A percentile compares a stretch with the other conserved stretches of the same genome.
These are phyloP conservation scores for Rugosomyces carneus DNA, from an alignment of 1,284 basidiomycete genomes.

Conservation along the genomic window DNA sequence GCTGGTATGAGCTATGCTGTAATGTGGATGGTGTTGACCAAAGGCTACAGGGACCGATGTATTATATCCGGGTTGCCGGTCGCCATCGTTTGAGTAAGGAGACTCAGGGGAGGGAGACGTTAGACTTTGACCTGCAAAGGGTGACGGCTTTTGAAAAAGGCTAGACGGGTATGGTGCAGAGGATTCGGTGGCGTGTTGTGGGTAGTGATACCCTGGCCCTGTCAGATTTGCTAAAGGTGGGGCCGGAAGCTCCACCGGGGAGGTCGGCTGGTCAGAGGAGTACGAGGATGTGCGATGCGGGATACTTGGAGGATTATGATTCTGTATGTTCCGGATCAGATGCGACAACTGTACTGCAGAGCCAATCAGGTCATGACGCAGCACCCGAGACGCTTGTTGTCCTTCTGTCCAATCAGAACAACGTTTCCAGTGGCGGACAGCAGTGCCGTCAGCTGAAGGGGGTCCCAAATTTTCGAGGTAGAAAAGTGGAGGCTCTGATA, in stretches of 20 bases:
- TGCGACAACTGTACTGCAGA: slow-evolving; percentile 56
- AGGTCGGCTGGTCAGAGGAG: slow-evolving; percentile 16
- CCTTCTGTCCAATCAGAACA: slow-evolving; percentile 76
- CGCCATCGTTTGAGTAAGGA: slow-evolving; percentile 11
- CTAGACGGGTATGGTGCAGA: slow-evolving; percentile 9
- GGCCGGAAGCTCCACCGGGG: slow-evolving; percentile 35
- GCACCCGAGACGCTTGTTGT: slow-evolving; percentile 57
- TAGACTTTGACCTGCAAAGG: slow-evolving; percentile 9
- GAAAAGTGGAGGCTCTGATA: slow-evolving; percentile 62
- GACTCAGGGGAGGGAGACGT: slow-evolving; percentile 11
- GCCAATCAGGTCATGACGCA: slow-evolving; percentile 64
- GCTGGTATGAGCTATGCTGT: slow-evolving; percentile 2
- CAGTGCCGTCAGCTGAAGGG: slow-evolving; percentile 25
- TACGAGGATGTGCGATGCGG: slow-evolving; percentile 21
- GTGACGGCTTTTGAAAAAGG: slow-evolving; percentile 13
- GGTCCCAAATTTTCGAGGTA: slow-evolving; percentile 47
- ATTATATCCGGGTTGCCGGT: slow-evolving; percentile 13
- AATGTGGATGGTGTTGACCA: slow-evolving; percentile 11
- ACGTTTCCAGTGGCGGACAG: slow-evolving; percentile 50
- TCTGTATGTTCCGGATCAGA: slow-evolving; percentile 46
- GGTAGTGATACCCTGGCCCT: slow-evolving; percentile 16
- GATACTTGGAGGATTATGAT: slow-evolving; percentile 18
- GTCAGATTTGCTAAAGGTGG: slow-evolving; percentile 28
- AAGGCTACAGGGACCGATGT: slow-evolving; percentile 12
- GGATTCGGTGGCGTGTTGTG: slow-evolving; percentile 4